Percentiles rank a stretch among this genome's conserved stretches.
Conservation (phyloP, 2,329 filamentous ascomycete genomes). For the Lecanosticta acicola region DNA sequence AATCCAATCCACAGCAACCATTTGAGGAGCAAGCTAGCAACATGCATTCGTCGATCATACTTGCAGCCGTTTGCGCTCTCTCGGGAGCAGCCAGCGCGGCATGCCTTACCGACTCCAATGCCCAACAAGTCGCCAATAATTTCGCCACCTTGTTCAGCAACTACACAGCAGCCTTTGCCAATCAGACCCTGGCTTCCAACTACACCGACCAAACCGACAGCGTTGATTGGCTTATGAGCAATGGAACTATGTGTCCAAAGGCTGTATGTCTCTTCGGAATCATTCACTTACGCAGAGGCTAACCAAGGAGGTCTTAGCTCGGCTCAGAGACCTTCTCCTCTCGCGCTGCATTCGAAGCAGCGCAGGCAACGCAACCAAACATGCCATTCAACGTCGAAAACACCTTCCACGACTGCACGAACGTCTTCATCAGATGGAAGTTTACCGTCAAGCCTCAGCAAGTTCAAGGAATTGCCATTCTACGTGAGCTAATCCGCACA, state of each 20-base stretch:
- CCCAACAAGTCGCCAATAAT: conserved; percentile 20
- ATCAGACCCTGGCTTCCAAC: conserved; percentile 15
- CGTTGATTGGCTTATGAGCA: conserved; percentile 26
- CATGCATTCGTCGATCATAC: neutral
- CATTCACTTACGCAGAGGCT: neutral
- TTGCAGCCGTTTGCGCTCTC: neutral
- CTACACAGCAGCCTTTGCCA: conserved; percentile 20
- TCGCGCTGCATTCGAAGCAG: conserved; percentile 19
- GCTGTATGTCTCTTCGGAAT: neutral
- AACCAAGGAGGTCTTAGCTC: conserved; percentile 6
- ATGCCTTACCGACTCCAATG: conserved; percentile 16
- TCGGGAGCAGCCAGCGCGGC: conserved; percentile 4
- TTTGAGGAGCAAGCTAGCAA: neutral
- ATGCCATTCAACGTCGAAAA: conserved; percentile 25
- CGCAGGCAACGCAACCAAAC: conserved; percentile 23
- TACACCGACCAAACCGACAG: conserved; percentile 27
- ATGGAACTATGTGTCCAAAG: conserved; percentile 17
- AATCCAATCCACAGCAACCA: too few species aligned
- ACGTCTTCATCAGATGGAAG: conserved; percentile 24
- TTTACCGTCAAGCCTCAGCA: conserved; percentile 21
- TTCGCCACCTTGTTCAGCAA: conserved; percentile 23
- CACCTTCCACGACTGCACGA: conserved; percentile 24
- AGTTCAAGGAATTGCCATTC: conserved; percentile 22
- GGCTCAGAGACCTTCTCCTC: conserved; percentile 16
- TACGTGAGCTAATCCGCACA: conserved; percentile 13